Conservation (phyloP, 2,329 filamentous ascomycete genomes). For the Clarireedia sp. region DNA sequence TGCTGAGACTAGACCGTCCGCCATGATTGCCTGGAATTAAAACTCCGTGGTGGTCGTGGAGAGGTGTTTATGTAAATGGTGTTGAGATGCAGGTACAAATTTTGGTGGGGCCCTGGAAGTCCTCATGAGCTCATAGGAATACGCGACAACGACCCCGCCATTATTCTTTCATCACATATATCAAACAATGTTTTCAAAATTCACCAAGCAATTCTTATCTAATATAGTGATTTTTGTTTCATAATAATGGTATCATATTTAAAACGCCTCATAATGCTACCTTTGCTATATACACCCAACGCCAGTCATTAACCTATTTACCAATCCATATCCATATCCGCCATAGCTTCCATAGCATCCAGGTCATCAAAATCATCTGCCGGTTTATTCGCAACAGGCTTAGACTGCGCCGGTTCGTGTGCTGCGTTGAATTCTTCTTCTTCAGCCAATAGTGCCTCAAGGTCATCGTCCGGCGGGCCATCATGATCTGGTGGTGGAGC, state of each 20-base stretch:
- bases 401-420: constrained; percentile 4
- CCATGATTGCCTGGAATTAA: constrained; percentile 17
- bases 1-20: constrained; percentile 36
- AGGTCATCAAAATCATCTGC: constrained; percentile 36
- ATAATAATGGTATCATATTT: background rate
- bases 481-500: constrained; percentile 14
- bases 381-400: constrained; percentile 2
- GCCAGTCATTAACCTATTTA: background rate
- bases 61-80: background rate
- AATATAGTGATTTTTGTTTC: background rate
- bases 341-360: constrained; percentile 50
- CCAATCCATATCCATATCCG: constrained; percentile 44
- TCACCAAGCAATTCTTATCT: background rate
- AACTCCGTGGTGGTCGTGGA: background rate
- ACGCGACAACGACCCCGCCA: background rate
- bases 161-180: background rate
- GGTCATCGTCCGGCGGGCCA: constrained; percentile 36
- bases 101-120: background rate
- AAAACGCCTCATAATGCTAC: constrained; percentile 9
- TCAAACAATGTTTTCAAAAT: background rate
- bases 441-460: constrained; percentile 22
- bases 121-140: background rate
- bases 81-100: background rate
- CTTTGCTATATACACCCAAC: background rate
- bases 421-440: constrained; percentile 21